These are phyloP conservation scores for Metschnikowia proteae DNA, from an alignment of 805 yeast genomes.

Conservation along the genomic window DNA sequence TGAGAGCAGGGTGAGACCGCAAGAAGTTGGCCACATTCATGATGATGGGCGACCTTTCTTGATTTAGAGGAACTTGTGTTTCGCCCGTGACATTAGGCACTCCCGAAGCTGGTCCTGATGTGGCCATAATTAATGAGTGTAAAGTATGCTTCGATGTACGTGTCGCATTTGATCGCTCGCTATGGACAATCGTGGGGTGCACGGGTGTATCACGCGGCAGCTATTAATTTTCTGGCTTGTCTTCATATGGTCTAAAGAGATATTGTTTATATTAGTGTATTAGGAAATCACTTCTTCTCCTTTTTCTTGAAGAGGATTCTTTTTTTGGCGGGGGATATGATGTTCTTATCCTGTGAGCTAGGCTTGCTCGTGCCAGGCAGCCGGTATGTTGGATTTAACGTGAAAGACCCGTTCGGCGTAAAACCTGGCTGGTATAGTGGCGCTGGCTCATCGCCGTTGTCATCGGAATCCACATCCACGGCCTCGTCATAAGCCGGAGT, in stretches of 20 bases:
- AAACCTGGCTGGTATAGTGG: slow-evolving; percentile 17
- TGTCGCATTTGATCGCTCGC: slow-evolving; percentile 5
- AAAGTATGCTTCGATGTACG: neutral
- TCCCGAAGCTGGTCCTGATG: slow-evolving; percentile 9
- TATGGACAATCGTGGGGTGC: neutral
- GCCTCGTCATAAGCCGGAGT: slow-evolving; percentile 42
- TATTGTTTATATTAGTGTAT: neutral
- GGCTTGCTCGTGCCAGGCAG: slow-evolving; percentile 12
- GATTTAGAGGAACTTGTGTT: slow-evolving; percentile 16
- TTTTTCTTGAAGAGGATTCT: slow-evolving; percentile 8
- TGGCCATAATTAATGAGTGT: slow-evolving; percentile 8
- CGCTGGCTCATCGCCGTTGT: slow-evolving; percentile 17
- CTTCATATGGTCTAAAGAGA: neutral
- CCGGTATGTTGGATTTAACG: neutral
- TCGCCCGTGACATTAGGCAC: slow-evolving; percentile 10
- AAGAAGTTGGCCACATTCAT: slow-evolving; percentile 68
- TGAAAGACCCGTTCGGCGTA: neutral
- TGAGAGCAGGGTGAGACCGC: slow-evolving; percentile 61
- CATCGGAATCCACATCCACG: slow-evolving; percentile 34
- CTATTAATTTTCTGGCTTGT: neutral
- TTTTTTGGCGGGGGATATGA: slow-evolving; percentile 7
- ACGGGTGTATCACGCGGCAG: neutral
- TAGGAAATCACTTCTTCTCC: slow-evolving; percentile 7
- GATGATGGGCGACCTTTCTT: slow-evolving; percentile 48
- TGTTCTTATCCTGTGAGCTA: slow-evolving; percentile 6